phyloP scores from a whole-genome alignment of 352 stramenopile species.

The Phytophthora fragariaefolia region DNA sequence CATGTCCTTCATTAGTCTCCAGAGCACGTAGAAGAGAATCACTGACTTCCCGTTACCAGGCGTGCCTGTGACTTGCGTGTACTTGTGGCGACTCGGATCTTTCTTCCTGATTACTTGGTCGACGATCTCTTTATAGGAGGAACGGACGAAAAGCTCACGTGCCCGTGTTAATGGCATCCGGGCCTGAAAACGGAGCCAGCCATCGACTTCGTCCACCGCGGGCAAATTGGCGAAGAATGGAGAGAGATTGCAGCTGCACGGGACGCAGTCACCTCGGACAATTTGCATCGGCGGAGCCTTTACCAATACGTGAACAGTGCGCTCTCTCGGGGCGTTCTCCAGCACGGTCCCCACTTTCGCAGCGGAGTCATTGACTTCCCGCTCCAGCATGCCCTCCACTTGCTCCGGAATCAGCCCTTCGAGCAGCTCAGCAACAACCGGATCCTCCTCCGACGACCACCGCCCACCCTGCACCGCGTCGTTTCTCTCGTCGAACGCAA shows the following conservation, averaged over 20 bases:
- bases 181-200: not conserved
- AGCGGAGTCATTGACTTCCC: not conserved
- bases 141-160: not conserved
- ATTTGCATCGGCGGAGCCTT: not conserved
- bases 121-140: not conserved
- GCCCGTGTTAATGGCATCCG: not conserved
- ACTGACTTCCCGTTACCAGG: conserved; percentile 30
- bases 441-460: not conserved
- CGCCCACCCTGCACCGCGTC: too few relatives aligned
- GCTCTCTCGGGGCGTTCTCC: not conserved
- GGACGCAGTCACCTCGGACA: not conserved
- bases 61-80: conserved; percentile 13
- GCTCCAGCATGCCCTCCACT: not conserved
- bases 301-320: not conserved
- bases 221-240: not conserved
- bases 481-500: too few relatives aligned
- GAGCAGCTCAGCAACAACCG: not conserved
- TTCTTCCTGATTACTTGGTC: not conserved
- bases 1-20: conserved; percentile 35
- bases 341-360: not conserved
- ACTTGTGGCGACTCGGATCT: conserved; percentile 6
- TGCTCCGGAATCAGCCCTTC: not conserved
- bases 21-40: conserved; percentile 2
- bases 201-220: not conserved
- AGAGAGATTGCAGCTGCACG: not conserved